A percentile compares a stretch with the other conserved stretches of the same genome.
These are phyloP conservation scores for Groenewaldozyma tartarivorans DNA, from an alignment of 805 yeast species.

Conservation along the genomic window DNA sequence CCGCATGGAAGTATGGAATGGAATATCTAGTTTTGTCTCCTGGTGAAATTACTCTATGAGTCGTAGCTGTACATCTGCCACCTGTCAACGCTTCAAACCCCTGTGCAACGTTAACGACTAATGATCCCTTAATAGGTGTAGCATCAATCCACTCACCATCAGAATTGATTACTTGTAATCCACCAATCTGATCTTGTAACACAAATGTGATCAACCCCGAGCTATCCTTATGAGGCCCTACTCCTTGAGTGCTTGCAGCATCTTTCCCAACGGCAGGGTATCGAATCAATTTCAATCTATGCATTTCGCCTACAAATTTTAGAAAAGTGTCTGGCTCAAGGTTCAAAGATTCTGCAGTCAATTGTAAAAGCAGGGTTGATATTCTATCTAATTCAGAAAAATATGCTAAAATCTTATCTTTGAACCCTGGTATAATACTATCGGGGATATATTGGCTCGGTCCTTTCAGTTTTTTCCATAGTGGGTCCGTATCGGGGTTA, in stretches of 20 bases:
- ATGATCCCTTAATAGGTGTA: slow-evolving; percentile 37
- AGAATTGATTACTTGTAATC: slow-evolving; percentile 47
- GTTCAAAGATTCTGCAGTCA: slow-evolving; percentile 50
- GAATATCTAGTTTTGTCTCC: slow-evolving; percentile 28
- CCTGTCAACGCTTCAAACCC: slow-evolving; percentile 50
- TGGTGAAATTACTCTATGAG: slow-evolving; percentile 45
- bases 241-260: slow-evolving; percentile 35
- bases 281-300: slow-evolving; percentile 48
- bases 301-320: slow-evolving; percentile 39
- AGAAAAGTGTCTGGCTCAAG: slow-evolving; percentile 37
- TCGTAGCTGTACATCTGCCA: slow-evolving; percentile 51
- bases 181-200: slow-evolving; percentile 44
- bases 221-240: slow-evolving; percentile 57
- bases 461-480: slow-evolving; percentile 43
- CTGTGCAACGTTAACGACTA: slow-evolving; percentile 53
- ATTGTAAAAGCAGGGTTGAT: slow-evolving; percentile 32
- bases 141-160: slow-evolving; percentile 51
- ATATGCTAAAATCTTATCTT: slow-evolving; percentile 33
- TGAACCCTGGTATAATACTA: slow-evolving; percentile 34
- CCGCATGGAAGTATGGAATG: slow-evolving; percentile 40
- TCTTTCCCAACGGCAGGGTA: slow-evolving; percentile 41
- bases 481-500: slow-evolving; percentile 15
- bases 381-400: slow-evolving; percentile 38
- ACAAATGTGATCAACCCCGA: slow-evolving; percentile 53
- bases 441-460: slow-evolving; percentile 48